Percentiles rank a stretch among this genome's conserved stretches.
phyloP scores from a whole-genome alignment of 2,329 filamentous ascomycete species.

The Fusarium sp. region DNA sequence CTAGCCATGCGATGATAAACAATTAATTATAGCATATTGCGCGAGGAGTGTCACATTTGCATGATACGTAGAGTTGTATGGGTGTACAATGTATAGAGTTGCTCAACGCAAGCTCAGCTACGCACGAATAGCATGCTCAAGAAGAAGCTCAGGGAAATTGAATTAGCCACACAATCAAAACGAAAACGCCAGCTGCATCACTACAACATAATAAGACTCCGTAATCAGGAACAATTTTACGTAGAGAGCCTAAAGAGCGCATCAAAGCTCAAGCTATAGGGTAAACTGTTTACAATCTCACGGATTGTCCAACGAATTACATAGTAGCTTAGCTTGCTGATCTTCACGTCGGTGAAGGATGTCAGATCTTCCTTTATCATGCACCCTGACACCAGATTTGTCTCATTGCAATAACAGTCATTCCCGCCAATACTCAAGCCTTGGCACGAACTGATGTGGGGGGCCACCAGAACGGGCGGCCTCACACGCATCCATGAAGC shows the following conservation, averaged over 20 bases:
- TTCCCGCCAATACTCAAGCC: neutral
- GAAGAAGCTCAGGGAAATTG: neutral
- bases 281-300: neutral
- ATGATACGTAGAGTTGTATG: neutral
- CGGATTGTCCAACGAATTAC: neutral
- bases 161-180: neutral
- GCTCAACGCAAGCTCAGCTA: neutral
- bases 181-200: neutral
- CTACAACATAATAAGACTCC: neutral
- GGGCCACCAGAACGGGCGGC: slow-evolving; percentile 32
- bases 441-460: slow-evolving; percentile 34
- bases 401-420: slow-evolving; percentile 10
- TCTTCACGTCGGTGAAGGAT: slow-evolving; percentile 3
- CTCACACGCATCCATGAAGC: slow-evolving; percentile 22
- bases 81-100: neutral
- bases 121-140: neutral
- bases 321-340: neutral
- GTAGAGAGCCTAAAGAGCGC: too few relatives aligned
- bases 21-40: neutral
- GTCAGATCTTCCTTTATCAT: slow-evolving; percentile 20
- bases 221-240: neutral
- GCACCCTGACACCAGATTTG: slow-evolving; percentile 15
- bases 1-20: neutral
- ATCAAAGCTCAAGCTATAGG: neutral
- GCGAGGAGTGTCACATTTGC: neutral